Evolutionary conservation across 1,284 basidiomycete genomes (phyloP), one percentile per base, ranked within the genome.

Genomic region (Moesziomyces globuligerus): DNA sequence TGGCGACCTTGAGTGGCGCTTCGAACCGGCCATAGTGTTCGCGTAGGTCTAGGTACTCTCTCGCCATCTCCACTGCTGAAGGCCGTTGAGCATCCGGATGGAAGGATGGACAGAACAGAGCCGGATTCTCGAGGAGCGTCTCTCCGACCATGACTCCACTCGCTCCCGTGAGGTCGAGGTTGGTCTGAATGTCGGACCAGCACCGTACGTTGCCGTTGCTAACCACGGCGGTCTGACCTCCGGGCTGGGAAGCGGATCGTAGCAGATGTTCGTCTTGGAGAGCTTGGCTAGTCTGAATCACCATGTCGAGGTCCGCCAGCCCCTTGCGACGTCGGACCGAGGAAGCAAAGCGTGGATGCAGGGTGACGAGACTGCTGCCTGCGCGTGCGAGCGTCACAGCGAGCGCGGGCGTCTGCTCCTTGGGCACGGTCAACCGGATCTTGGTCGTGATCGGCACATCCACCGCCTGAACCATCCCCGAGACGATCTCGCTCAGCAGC

Each of bases 101-200:
- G 1, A 59, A 20, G n/a, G 56, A 60, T 9, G 48, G 45, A n/a
- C 42, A 52, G 29, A 70, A 70, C 6, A 70, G 49, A 1, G 60
- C 60, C 4, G 90, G 89, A 81, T 90, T 89, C 24, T 86, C 87
- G 7, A 91, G 83, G 32, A 91, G 81, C 18, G 87, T 86, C 79
- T 91, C 90, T 8, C 89, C 90, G 3, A 91, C 88, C 90, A 91
- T 91, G 59, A 89, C 80, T 8, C 90, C 90, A 72, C 90, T 87
- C 39, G 89, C 89, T n/a, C 86, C 84, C 2, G 90, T 90, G 41
- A 83, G 82, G 8, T 79, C 74, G 46, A 86, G 75, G 74, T 91
- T 91, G 26, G 76, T 72, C 57, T 81, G 78, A 10, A 91, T 78
- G 76, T 91, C 88, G 29, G 81, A 80, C 83, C 86, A 88, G 13